These are phyloP conservation scores for Globisporangium solare DNA, from an alignment of 352 stramenopile genomes.

Conservation along the genomic window DNA sequence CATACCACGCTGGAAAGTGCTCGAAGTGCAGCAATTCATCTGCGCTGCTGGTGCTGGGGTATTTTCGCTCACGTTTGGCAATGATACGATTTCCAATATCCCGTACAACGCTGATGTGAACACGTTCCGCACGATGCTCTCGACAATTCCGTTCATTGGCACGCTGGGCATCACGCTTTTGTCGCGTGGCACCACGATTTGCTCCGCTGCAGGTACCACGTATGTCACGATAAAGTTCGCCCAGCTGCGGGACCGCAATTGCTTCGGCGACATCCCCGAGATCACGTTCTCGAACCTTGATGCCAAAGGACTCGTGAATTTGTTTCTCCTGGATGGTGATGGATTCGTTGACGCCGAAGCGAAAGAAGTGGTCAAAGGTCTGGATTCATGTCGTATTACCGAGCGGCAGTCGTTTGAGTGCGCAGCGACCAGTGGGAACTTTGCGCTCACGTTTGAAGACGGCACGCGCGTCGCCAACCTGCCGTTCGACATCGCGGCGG, in stretches of 20 bases:
- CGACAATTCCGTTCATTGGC: conserved; percentile 40
- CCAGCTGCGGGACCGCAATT: conserved; percentile 43
- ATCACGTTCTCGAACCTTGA: conserved; percentile 57
- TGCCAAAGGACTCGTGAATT: conserved; percentile 35
- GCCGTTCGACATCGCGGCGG: conserved; percentile 35
- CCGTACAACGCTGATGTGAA: conserved; percentile 55
- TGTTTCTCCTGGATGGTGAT: conserved; percentile 38
- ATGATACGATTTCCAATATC: conserved; percentile 49
- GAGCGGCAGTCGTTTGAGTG: conserved; percentile 64
- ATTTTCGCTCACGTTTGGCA: conserved; percentile 56
- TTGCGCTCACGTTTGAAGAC: conserved; percentile 67
- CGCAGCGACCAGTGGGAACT: conserved; percentile 57
- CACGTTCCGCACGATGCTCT: conserved; percentile 39
- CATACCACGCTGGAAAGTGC: conserved; percentile 41
- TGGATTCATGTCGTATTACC: conserved; percentile 61
- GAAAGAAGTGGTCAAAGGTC: conserved; percentile 65
- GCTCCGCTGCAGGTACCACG: conserved; percentile 38
- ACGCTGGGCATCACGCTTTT: conserved; percentile 43
- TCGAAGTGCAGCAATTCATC: conserved; percentile 79
- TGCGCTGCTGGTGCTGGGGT: conserved; percentile 55
- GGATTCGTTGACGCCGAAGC: conserved; percentile 62
- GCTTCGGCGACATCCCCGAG: conserved; percentile 54
- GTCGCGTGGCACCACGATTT: conserved; percentile 31
- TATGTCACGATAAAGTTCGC: conserved; percentile 57
- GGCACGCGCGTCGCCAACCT: conserved; percentile 36